Evolutionary conservation across 78 protist species (phyloP).

Genomic region (Polysphondylium violaceum): DNA sequence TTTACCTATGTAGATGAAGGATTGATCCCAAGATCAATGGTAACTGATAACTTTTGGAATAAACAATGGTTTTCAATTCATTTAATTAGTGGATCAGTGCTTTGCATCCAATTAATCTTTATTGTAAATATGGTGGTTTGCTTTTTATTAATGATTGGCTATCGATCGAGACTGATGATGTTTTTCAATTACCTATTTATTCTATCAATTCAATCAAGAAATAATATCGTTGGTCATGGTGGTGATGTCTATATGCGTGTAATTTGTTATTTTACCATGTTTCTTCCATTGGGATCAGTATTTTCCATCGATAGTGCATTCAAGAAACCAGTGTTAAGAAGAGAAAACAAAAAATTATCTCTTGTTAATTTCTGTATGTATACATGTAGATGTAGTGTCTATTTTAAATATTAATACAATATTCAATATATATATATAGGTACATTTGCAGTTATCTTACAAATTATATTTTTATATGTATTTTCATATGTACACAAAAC

Average conservation of each 20-base stretch:
- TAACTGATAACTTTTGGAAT: conserved; percentile 24
- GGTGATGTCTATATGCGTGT: conserved; percentile 70
- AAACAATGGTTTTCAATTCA: conserved; percentile 36
- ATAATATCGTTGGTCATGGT: conserved; percentile 62
- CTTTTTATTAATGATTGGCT: conserved; percentile 21
- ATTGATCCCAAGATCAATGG: conserved; percentile 38
- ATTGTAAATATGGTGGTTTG: conserved; percentile 28
- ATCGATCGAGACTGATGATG: conserved; percentile 40
- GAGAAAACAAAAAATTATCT: conserved; percentile 18
- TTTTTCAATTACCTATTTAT: conserved; percentile 38
- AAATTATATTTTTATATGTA: conserved; percentile 50
- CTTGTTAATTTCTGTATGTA: conserved; percentile 20
- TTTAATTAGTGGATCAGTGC: conserved; percentile 47
- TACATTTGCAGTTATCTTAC: conserved; percentile 57
- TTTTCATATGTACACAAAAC: conserved; percentile 73
- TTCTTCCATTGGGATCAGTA: conserved; percentile 44
- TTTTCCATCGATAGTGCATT: conserved; percentile 74
- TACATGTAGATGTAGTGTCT: background rate
- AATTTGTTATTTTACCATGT: conserved; percentile 37
- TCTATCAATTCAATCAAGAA: conserved; percentile 59
- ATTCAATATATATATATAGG: background rate
- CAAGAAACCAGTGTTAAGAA: conserved; percentile 24
- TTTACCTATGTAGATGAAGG: conserved; percentile 46
- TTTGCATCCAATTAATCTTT: conserved; percentile 29
- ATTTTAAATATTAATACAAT: background rate